Evolutionary conservation across 176 grass and related monocot genomes (phyloP), one percentile per base, ranked within the genome.

Genomic region (Saccharum spontaneum): DNA sequence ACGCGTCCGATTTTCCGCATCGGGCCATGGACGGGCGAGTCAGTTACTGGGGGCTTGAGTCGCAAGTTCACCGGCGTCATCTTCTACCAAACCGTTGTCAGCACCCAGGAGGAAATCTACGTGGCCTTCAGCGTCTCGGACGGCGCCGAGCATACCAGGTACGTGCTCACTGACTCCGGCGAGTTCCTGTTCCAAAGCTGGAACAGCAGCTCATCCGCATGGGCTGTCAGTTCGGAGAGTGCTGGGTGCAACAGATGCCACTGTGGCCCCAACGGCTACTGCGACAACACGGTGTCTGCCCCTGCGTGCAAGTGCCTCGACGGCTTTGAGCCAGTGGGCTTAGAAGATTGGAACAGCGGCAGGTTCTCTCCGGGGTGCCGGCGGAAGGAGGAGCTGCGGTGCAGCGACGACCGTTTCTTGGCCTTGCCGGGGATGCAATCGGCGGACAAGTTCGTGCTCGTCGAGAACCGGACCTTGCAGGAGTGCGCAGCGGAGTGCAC

Each of bases 181-280:
- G 20, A 37, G 31, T 0, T 2, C 13, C 3, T 41, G 0, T 0
- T 90, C 18, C 61, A 61, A 0, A 62, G 1, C 44, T 90, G 80
- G 84, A 72, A 80, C 59, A n/a, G 2, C 2, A 3, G 10, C 33
- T 55, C 23, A 11, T 72, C 57, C 0, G 67, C 16, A 3, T 86
- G 84, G 66, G 5, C 31, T 33, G 31, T 33, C 31, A 33, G 31
- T 33, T 33, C 31, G 31, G 31, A 33, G 31, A 33, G 31, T 33
- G 31, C 31, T 33, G 31, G 31, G 31, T 33, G 31, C 31, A 33
- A 33, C 31, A n/a, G n/a, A n/a, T n/a, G n/a, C n/a, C n/a, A 67
- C 34, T 93, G 91, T 4, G 88, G 91, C 20, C 52, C 77, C 1
- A 63, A 60, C 36, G 85, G 88, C 1, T 82, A 75, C 45, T 93